Conservation (phyloP, 805 yeast genomes). For the Myxozyma geophila region DNA sequence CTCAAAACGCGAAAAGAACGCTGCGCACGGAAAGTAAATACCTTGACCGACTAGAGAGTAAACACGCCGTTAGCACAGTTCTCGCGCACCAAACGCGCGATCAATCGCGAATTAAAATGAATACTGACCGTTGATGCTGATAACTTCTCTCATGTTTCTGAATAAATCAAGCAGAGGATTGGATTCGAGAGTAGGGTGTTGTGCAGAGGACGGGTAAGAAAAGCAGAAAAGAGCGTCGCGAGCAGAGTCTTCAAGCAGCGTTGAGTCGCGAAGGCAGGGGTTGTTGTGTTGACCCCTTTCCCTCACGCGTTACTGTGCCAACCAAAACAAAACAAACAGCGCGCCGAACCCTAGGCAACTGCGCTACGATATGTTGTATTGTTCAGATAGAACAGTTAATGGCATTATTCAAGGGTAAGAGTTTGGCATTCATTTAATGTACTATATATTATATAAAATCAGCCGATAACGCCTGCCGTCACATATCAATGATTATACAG, state of each 20-base stretch:
- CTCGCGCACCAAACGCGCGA: neutral
- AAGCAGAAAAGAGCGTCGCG: constrained; percentile 1
- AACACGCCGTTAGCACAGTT: constrained; percentile 14
- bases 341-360: neutral
- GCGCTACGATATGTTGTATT: too few species aligned
- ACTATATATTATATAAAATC: neutral
- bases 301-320: constrained; percentile 27
- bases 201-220: neutral
- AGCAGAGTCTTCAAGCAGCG: neutral
- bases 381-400: too few species aligned
- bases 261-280: constrained; percentile 20
- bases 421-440: too few species aligned
- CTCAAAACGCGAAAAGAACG: neutral
- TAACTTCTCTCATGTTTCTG: constrained; percentile 80
- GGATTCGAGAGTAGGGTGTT: neutral
- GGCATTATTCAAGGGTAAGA: too few species aligned
- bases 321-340: constrained; percentile 30
- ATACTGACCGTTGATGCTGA: constrained; percentile 81
- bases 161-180: neutral
- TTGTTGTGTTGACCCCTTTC: constrained; percentile 21
- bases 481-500: too few species aligned
- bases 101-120: neutral
- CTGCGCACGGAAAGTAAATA: constrained; percentile 13
- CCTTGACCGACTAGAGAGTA: constrained; percentile 48
- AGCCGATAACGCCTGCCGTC: neutral